Evolutionary conservation across 2,329 filamentous ascomycete genomes (phyloP).

Genomic region (Celoporthe dispersa): DNA sequence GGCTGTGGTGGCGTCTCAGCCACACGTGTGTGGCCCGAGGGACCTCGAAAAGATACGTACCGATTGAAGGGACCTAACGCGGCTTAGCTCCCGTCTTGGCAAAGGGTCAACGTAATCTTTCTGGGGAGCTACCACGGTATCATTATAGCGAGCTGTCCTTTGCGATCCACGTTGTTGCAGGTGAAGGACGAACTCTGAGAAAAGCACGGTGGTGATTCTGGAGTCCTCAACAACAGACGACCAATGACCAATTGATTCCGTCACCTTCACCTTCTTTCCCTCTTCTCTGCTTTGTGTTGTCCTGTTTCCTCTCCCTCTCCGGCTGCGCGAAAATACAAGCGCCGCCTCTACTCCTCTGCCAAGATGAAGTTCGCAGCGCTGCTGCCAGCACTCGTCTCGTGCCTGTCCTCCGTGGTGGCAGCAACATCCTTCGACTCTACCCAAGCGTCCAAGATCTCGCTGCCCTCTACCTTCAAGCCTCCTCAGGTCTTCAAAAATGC

Average conservation of each 20-base stretch:
- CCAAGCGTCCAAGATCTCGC: slow-evolving; percentile 61
- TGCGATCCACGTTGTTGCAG: slow-evolving; percentile 26
- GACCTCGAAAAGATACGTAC: background rate
- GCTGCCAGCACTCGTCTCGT: slow-evolving; percentile 62
- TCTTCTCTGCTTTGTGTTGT: slow-evolving; percentile 15
- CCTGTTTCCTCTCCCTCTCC: slow-evolving; percentile 23
- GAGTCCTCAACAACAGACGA: slow-evolving; percentile 22
- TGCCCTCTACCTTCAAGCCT: slow-evolving; percentile 75
- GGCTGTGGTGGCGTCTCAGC: slow-evolving; percentile 17
- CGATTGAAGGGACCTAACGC: slow-evolving; percentile 8
- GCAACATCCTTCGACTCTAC: slow-evolving; percentile 43
- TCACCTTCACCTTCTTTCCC: slow-evolving; percentile 16
- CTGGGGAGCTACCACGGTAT: background rate
- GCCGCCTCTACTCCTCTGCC: slow-evolving; percentile 32
- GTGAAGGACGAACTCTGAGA: slow-evolving; percentile 34
- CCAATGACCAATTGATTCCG: slow-evolving; percentile 32
- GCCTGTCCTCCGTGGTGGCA: slow-evolving; percentile 54
- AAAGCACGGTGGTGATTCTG: slow-evolving; percentile 14
- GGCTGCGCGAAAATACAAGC: slow-evolving; percentile 35
- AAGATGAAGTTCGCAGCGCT: slow-evolving; percentile 55
- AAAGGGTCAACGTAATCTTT: slow-evolving; percentile 15
- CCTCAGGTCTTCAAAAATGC: slow-evolving; percentile 91
- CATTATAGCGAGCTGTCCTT: slow-evolving; percentile 10
- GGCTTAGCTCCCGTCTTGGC: slow-evolving; percentile 30
- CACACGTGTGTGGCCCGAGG: background rate